These are phyloP conservation scores for Heterotrichella gracilis DNA, from an alignment of 352 stramenopile species.

Conservation along the genomic window DNA sequence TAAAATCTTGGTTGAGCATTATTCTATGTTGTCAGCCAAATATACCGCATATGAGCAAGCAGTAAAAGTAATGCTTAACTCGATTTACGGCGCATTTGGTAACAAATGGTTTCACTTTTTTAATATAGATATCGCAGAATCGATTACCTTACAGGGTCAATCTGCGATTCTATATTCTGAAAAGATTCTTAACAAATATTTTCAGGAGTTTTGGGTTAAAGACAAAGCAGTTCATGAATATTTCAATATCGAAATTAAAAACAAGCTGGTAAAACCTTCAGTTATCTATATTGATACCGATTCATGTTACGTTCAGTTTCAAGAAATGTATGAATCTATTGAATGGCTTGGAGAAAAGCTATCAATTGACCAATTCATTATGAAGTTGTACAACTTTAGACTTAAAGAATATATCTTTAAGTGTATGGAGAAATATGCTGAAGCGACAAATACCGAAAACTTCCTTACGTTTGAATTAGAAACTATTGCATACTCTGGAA, in stretches of 20 bases:
- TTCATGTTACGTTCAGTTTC: background rate
- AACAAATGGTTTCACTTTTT: background rate
- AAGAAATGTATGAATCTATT: background rate
- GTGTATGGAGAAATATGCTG: background rate
- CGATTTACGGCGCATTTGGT: background rate
- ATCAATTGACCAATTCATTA: constrained; percentile 7
- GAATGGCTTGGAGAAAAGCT: background rate
- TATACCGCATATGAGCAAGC: no score
- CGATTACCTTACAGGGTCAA: constrained; percentile 11
- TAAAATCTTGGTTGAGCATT: no score
- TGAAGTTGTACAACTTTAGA: background rate
- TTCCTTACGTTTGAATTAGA: background rate
- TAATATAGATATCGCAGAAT: background rate
- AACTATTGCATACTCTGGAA: background rate
- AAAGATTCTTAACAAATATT: constrained; percentile 5
- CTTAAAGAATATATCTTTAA: background rate
- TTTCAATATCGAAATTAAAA: background rate
- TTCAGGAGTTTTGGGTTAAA: background rate
- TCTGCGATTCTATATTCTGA: constrained; percentile 8
- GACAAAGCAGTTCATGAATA: constrained; percentile 3
- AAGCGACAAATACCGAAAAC: background rate
- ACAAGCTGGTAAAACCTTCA: background rate
- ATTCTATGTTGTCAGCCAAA: no score
- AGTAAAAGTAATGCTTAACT: background rate
- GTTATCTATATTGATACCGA: constrained; percentile 10